Percentiles rank a stretch among this genome's conserved stretches.
These are phyloP conservation scores for Platismatia glauca DNA, from an alignment of 495 filamentous ascomycete species.

Conservation along the genomic window DNA sequence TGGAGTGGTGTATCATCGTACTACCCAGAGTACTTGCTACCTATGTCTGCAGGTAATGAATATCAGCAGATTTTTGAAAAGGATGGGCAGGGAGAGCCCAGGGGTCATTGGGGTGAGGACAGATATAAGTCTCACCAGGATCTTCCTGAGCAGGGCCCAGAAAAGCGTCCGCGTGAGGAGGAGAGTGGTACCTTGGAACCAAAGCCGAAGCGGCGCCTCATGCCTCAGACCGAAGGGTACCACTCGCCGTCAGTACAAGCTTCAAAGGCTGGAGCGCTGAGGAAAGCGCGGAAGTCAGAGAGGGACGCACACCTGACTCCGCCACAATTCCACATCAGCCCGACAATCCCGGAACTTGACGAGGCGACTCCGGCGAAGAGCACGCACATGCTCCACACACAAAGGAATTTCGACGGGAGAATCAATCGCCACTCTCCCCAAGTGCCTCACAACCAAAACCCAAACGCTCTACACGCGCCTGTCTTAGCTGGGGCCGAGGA, in stretches of 20 bases:
- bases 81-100: background rate
- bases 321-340: background rate
- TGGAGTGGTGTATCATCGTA: background rate
- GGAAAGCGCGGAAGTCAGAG: background rate
- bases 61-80: background rate
- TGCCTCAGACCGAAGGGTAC: background rate
- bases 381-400: no score
- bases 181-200: background rate
- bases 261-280: background rate
- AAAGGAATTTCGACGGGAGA: no score
- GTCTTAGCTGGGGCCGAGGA: no score
- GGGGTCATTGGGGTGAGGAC: background rate
- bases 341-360: background rate
- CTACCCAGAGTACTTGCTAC: background rate
- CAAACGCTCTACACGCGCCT: no score
- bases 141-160: background rate
- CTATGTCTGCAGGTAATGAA: background rate
- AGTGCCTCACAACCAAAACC: no score
- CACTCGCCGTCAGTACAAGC: background rate
- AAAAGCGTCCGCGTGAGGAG: background rate
- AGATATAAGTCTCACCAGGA: background rate
- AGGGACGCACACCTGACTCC: background rate
- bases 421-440: background rate
- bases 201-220: background rate
- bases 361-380: background rate